These are phyloP conservation scores for Rhodamnia argentea DNA, from an alignment of 345 rosid species.

Conservation along the genomic window DNA sequence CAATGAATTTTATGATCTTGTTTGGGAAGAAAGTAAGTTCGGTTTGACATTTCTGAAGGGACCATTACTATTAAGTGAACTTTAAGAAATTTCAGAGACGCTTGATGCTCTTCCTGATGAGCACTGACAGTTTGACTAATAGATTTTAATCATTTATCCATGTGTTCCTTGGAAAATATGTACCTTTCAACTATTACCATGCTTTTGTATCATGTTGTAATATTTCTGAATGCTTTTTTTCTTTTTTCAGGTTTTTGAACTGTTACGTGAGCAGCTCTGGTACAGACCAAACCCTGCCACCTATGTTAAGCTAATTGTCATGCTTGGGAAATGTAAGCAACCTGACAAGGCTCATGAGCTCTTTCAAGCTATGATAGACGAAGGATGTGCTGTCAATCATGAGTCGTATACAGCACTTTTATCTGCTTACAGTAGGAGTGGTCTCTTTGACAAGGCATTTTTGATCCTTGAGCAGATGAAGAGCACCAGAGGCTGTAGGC, in stretches of 20 bases:
- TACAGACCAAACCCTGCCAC: slow-evolving; percentile 56
- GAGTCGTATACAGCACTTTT: slow-evolving; percentile 72
- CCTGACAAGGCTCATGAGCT: slow-evolving; percentile 74
- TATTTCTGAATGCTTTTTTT: neutral
- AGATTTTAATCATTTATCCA: neutral
- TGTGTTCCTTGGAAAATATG: neutral
- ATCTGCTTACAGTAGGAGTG: slow-evolving; percentile 79
- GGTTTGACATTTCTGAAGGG: neutral
- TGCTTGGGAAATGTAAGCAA: slow-evolving; percentile 93
- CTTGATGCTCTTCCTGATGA: neutral
- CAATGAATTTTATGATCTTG: neutral
- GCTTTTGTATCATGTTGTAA: neutral
- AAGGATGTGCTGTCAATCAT: slow-evolving; percentile 56
- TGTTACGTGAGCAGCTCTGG: slow-evolving; percentile 80
- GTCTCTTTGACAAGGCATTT: slow-evolving; percentile 57
- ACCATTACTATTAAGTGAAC: neutral
- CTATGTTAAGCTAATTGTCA: slow-evolving; percentile 70
- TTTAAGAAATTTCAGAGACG: neutral
- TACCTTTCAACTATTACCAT: neutral
- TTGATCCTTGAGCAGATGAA: slow-evolving; percentile 67
- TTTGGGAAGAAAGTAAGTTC: neutral
- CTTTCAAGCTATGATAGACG: slow-evolving; percentile 61
- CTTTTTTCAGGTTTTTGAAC: slow-evolving; percentile 52
- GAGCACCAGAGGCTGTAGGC: slow-evolving; percentile 48
- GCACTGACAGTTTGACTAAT: neutral